Evolutionary conservation across 1,284 basidiomycete genomes (phyloP).

Genomic region (Prillingera fragicola): DNA sequence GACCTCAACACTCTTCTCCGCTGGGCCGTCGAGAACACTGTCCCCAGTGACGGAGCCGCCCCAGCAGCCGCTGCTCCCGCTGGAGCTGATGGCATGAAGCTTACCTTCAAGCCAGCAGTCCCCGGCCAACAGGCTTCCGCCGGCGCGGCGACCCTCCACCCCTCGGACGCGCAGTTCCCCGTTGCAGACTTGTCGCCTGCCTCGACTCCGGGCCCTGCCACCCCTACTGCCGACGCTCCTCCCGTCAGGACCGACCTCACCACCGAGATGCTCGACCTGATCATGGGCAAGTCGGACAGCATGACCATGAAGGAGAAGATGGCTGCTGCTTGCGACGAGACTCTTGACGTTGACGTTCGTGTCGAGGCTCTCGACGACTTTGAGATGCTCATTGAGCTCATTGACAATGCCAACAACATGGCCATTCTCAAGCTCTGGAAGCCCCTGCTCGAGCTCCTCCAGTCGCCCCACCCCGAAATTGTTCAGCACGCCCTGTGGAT

Average conservation of each 20-base stretch:
- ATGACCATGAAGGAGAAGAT: constrained; percentile 83
- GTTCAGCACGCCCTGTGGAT: constrained; percentile 80
- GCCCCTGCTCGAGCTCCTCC: constrained; percentile 65
- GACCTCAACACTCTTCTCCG: constrained; percentile 22
- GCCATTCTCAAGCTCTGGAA: constrained; percentile 80
- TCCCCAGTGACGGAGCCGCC: constrained; percentile 1
- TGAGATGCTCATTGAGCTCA: constrained; percentile 90
- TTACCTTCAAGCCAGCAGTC: constrained; percentile 33
- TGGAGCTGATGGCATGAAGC: constrained; percentile 19
- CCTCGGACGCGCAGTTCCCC: constrained; percentile 31
- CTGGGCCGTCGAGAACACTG: constrained; percentile 37
- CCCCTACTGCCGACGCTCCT: constrained; percentile 13
- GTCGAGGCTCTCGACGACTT: constrained; percentile 83
- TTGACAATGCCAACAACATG: constrained; percentile 95
- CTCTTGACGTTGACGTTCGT: constrained; percentile 59
- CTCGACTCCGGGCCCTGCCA: constrained; percentile 27
- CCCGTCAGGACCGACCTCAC: constrained; percentile 27
- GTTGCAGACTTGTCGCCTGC: constrained; percentile 27
- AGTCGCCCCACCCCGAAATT: constrained; percentile 58
- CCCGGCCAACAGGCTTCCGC: constrained; percentile 13
- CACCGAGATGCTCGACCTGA: constrained; percentile 71
- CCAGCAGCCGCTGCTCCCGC: background rate
- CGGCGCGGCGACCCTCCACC: constrained; percentile 30
- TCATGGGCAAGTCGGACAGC: constrained; percentile 79
- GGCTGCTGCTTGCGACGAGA: constrained; percentile 62